Conservation (phyloP, 805 yeast genomes). For the Brettanomyces nanus region DNA sequence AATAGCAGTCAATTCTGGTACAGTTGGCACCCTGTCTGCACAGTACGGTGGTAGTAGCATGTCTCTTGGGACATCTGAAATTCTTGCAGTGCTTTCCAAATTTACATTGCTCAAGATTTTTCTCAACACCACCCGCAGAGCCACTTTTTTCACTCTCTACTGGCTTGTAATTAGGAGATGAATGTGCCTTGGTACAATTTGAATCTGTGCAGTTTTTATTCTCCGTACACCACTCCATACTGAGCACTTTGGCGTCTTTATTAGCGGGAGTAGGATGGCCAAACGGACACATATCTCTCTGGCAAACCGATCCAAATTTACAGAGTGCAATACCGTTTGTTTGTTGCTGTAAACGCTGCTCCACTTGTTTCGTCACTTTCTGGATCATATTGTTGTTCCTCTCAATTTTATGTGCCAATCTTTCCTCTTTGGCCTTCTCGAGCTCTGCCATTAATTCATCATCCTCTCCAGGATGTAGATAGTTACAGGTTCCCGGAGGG, state of each 20-base stretch:
- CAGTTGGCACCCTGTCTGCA: slow-evolving; percentile 82
- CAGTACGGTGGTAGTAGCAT: slow-evolving; percentile 61
- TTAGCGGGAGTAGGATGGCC: slow-evolving; percentile 91
- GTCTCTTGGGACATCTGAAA: slow-evolving; percentile 73
- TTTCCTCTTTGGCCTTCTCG: slow-evolving; percentile 42
- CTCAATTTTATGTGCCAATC: slow-evolving; percentile 21
- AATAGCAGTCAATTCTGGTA: slow-evolving; percentile 71
- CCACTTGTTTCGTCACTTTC: slow-evolving; percentile 26
- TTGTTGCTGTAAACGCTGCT: slow-evolving; percentile 23
- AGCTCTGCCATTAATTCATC: slow-evolving; percentile 60
- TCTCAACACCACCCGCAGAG: slow-evolving; percentile 26
- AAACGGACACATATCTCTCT: slow-evolving; percentile 74
- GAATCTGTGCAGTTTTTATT: slow-evolving; percentile 58
- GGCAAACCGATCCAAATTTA: slow-evolving; percentile 68
- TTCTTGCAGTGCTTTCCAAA: slow-evolving; percentile 73
- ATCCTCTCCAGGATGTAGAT: slow-evolving; percentile 80
- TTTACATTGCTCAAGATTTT: slow-evolving; percentile 73
- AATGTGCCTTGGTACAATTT: slow-evolving; percentile 68
- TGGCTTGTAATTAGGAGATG: slow-evolving; percentile 52
- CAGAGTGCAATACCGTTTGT: slow-evolving; percentile 49
- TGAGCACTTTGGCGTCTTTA: slow-evolving; percentile 58
- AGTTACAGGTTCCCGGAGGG: slow-evolving; percentile 75
- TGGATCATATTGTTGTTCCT: slow-evolving; percentile 28
- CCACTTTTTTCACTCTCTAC: slow-evolving; percentile 12
- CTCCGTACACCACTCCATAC: slow-evolving; percentile 68